A percentile compares a stretch with the other conserved stretches of the same genome.
phyloP scores from a whole-genome alignment of 2,329 filamentous ascomycete genomes.

The Kalaharituber pfeilii region DNA sequence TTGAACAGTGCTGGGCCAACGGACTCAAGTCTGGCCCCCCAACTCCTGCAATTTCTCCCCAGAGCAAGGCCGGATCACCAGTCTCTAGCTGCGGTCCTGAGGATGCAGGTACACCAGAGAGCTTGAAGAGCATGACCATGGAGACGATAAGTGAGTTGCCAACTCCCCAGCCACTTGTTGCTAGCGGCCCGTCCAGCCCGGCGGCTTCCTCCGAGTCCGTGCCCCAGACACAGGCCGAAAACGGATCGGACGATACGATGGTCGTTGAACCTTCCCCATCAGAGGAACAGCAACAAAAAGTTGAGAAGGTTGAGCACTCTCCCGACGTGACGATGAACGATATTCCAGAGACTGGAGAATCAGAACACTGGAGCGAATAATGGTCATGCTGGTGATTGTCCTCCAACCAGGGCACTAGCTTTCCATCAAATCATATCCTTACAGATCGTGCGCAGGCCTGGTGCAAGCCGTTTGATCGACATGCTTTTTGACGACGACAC shows the following conservation, averaged over 20 bases:
- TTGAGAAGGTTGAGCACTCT: slow-evolving; percentile 1
- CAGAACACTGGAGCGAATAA: neutral
- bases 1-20: slow-evolving; percentile 54
- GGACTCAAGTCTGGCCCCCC: slow-evolving; percentile 25
- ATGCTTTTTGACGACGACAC: neutral
- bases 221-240: slow-evolving; percentile 12
- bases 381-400: neutral
- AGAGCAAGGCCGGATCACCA: slow-evolving; percentile 18
- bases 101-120: slow-evolving; percentile 14
- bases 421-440: slow-evolving; percentile 5
- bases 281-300: neutral
- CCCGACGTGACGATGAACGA: slow-evolving; percentile 15
- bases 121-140: slow-evolving; percentile 11
- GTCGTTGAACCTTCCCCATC: slow-evolving; percentile 15
- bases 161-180: slow-evolving; percentile 11
- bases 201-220: slow-evolving; percentile 12
- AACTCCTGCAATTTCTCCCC: slow-evolving; percentile 22
- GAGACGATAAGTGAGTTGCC: slow-evolving; percentile 11
- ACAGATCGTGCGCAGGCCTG: slow-evolving; percentile 15
- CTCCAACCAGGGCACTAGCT: neutral
- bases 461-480: slow-evolving; percentile 18
- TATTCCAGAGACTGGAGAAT: slow-evolving; percentile 9
- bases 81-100: slow-evolving; percentile 14
- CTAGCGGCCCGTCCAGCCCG: slow-evolving; percentile 8
- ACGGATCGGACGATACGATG: slow-evolving; percentile 5